Evolutionary conservation across 2,329 filamentous ascomycete genomes (phyloP), one percentile per base, ranked within the genome.

Genomic region (Chaetomium globosum): DNA sequence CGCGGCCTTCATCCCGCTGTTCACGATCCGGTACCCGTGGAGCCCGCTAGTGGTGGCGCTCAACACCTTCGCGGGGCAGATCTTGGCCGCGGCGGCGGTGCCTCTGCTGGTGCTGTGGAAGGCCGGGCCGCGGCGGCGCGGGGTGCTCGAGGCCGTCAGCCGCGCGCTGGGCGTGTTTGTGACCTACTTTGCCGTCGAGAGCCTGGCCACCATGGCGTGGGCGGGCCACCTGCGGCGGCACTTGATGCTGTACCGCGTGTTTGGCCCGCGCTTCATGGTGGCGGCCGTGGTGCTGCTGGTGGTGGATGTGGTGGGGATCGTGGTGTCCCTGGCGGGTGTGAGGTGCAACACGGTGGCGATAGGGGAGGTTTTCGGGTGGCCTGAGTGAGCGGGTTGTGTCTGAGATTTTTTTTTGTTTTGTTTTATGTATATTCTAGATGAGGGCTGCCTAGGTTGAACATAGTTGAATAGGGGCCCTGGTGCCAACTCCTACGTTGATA

Each of bases 181-280:
- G 6, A 81, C 90, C 0, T 96, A 94, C 75, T 95, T 93, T 74
- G 91, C 91, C 5, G 89, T 91, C 9, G 85, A 97, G 74, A 89
- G 89, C 31, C 78, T 97, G 26, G 91, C 92, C 0, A 97, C 93
- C 4, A 96, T 95, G 72, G 87, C 90, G 76, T 97, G 94, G 89
- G 92, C 94, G 0, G 93, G 91, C 1, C 89, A 92, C 79, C 79
- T 99, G 73, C 84, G 95, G 61, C 84, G 95, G 59, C 95, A 99
- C 80, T 83, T 99, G 68, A 99, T 99, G 95, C 84, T 99, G 33
- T 99, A 95, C 79, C 85, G 95, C 51, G 92, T 99, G 52, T 99
- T 99, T 74, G 89, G 85, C 78, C 95, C 95, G 55, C 81, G 94
- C 31, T 99, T 94, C 79, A 91, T 99, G 89, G 85, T 92, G 75